Evolutionary conservation across 2,329 filamentous ascomycete species (phyloP).

Genomic region (Cladorrhinum sp.): DNA sequence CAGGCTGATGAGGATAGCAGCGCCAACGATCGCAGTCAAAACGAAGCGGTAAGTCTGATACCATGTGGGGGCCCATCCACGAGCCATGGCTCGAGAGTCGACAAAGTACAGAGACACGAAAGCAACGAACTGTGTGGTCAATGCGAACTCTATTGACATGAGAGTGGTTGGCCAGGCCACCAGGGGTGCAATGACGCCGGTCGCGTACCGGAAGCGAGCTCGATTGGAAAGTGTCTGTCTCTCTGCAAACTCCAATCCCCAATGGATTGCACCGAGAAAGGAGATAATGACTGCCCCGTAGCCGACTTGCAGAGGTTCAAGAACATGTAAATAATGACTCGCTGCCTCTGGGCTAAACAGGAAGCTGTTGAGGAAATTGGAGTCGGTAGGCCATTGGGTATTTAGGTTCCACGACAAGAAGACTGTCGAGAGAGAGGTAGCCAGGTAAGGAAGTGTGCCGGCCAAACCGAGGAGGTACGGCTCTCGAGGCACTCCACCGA

Average conservation of each 20-base stretch:
- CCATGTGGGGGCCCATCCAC: slow-evolving; percentile 80
- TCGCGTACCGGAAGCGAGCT: slow-evolving; percentile 76
- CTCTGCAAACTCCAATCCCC: slow-evolving; percentile 81
- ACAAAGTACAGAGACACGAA: slow-evolving; percentile 85
- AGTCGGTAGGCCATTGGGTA: slow-evolving; percentile 56
- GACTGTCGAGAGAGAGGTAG: slow-evolving; percentile 77
- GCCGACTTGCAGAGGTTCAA: slow-evolving; percentile 86
- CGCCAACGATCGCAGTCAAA: slow-evolving; percentile 83
- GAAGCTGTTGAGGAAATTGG: slow-evolving; percentile 61
- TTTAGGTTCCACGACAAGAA: slow-evolving; percentile 82
- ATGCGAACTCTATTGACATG: slow-evolving; percentile 77
- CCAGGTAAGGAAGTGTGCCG: slow-evolving; percentile 81
- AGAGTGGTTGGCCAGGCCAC: slow-evolving; percentile 88
- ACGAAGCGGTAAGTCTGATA: slow-evolving; percentile 89
- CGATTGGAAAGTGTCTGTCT: slow-evolving; percentile 58
- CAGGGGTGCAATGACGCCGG: slow-evolving; percentile 74
- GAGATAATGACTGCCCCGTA: slow-evolving; percentile 92
- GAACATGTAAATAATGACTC: slow-evolving; percentile 64
- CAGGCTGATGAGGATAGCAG: slow-evolving; percentile 74
- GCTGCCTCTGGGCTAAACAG: slow-evolving; percentile 69
- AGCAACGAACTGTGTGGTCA: slow-evolving; percentile 80
- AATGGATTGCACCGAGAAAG: slow-evolving; percentile 90
- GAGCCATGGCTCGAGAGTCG: slow-evolving; percentile 68
- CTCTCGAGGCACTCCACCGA: slow-evolving; percentile 63
- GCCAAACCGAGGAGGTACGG: slow-evolving; percentile 67